Evolutionary conservation across 2,329 filamentous ascomycete genomes (phyloP).

Genomic region (Waltergamsia citrina): DNA sequence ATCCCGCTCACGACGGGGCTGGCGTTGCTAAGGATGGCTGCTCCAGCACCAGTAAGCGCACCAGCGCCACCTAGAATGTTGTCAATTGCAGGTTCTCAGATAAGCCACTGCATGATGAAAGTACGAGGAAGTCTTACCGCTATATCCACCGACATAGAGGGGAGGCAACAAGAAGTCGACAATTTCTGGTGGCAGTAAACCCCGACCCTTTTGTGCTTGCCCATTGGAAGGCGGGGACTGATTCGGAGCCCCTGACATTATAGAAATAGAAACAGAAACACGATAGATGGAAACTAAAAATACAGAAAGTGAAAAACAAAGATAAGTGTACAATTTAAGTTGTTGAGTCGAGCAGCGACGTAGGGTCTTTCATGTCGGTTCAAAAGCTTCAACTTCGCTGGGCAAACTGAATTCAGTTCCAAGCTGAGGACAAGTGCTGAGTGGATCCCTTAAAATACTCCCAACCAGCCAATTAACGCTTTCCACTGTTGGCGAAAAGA

Average conservation of each 20-base stretch:
- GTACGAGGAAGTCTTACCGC: slow-evolving; percentile 30
- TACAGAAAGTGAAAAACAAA: not conserved
- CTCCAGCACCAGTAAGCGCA: slow-evolving; percentile 54
- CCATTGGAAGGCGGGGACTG: slow-evolving; percentile 5
- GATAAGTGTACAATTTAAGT: not conserved
- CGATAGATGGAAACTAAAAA: not conserved
- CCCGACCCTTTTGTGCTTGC: slow-evolving; percentile 12
- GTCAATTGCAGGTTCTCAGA: slow-evolving; percentile 11
- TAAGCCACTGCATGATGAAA: no score
- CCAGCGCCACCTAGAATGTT: slow-evolving; percentile 47
- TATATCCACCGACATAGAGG: slow-evolving; percentile 48
- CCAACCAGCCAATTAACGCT: no score
- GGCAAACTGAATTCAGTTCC: no score
- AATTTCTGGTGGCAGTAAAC: slow-evolving; percentile 31
- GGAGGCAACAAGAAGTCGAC: slow-evolving; percentile 37
- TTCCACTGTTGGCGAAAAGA: no score
- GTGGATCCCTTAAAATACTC: no score
- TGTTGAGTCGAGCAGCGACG: no score
- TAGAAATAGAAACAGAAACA: not conserved
- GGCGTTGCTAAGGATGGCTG: slow-evolving; percentile 60
- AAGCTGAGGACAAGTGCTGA: no score
- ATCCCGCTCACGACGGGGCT: slow-evolving; percentile 63
- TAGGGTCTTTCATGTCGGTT: no score
- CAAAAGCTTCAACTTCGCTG: no score
- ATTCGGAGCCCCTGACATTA: slow-evolving; percentile 12